These are phyloP conservation scores for Rachicladosporium sp. DNA, from an alignment of 2,329 filamentous ascomycete genomes.

Conservation along the genomic window DNA sequence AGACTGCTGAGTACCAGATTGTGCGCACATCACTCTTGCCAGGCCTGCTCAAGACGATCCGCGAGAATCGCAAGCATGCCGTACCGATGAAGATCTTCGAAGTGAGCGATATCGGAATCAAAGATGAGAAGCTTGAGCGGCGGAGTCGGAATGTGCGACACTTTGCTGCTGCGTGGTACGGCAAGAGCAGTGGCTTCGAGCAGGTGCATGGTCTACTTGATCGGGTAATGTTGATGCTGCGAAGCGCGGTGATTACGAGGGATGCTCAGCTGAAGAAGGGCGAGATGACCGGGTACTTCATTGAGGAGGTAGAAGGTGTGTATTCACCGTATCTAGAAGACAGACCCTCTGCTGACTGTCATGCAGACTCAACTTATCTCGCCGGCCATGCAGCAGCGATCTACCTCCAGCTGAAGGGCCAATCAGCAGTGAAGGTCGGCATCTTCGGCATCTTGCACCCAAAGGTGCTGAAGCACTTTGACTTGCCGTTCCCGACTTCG, in stretches of 20 bases:
- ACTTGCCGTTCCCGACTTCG: constrained; percentile 85
- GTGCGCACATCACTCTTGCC: constrained; percentile 78
- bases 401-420: constrained; percentile 57
- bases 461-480: constrained; percentile 83
- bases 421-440: constrained; percentile 63
- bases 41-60: constrained; percentile 81
- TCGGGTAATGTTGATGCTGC: constrained; percentile 83
- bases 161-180: constrained; percentile 92
- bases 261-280: constrained; percentile 53
- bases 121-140: constrained; percentile 69
- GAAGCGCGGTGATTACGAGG: constrained; percentile 63
- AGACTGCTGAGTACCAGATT: constrained; percentile 86
- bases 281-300: constrained; percentile 61
- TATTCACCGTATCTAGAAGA: constrained; percentile 4
- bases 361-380: constrained; percentile 72
- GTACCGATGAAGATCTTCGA: constrained; percentile 91
- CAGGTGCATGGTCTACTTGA: constrained; percentile 89
- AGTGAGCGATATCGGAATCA: constrained; percentile 81
- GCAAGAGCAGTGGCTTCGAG: constrained; percentile 89
- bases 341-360: neutral
- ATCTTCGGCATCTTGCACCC: constrained; percentile 92
- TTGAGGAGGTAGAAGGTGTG: constrained; percentile 73
- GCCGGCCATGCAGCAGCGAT: constrained; percentile 78
- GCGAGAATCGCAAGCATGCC: constrained; percentile 80
- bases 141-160: constrained; percentile 86